Conservation (phyloP, 1,139 yeast species). For the Debaryomyces psychrophilus region DNA sequence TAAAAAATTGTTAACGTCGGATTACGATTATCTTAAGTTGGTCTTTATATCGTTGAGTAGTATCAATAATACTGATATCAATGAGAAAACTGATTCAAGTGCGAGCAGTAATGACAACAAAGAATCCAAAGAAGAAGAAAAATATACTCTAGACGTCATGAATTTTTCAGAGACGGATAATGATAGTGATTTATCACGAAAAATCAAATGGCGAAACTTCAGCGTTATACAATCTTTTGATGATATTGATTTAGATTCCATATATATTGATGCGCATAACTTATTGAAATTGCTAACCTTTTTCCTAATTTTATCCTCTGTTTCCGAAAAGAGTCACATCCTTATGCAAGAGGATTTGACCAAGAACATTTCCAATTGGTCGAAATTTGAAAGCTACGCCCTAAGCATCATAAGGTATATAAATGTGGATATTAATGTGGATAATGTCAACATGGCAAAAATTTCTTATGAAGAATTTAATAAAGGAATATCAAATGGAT, state of each 20-base stretch:
- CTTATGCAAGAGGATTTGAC: slow-evolving; percentile 19
- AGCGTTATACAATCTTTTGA: slow-evolving; percentile 24
- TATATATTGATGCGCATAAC: slow-evolving; percentile 36
- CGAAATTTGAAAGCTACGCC: slow-evolving; percentile 36
- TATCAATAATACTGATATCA: neutral
- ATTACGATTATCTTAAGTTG: slow-evolving; percentile 29
- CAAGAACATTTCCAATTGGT: slow-evolving; percentile 31
- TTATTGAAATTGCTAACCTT: slow-evolving; percentile 47
- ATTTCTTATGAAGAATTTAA: slow-evolving; percentile 42
- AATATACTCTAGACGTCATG: slow-evolving; percentile 7
- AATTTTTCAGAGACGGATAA: slow-evolving; percentile 16
- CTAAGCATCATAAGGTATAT: slow-evolving; percentile 48
- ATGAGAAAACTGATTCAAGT: slow-evolving; percentile 1
- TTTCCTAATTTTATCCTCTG: slow-evolving; percentile 35
- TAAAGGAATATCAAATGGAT: slow-evolving; percentile 27
- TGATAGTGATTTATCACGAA: slow-evolving; percentile 16
- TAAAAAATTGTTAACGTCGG: slow-evolving; percentile 22
- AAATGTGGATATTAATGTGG: slow-evolving; percentile 29
- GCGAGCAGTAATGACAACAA: neutral
- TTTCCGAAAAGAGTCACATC: slow-evolving; percentile 30
- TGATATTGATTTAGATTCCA: slow-evolving; percentile 31
- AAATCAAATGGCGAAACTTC: slow-evolving; percentile 30
- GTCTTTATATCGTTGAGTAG: slow-evolving; percentile 28
- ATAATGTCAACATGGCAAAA: slow-evolving; percentile 21
- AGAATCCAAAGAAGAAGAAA: slow-evolving; percentile 2